Evolutionary conservation across 2,329 filamentous ascomycete species (phyloP), one percentile per base, ranked within the genome.

Genomic region (Cadophora sp.): DNA sequence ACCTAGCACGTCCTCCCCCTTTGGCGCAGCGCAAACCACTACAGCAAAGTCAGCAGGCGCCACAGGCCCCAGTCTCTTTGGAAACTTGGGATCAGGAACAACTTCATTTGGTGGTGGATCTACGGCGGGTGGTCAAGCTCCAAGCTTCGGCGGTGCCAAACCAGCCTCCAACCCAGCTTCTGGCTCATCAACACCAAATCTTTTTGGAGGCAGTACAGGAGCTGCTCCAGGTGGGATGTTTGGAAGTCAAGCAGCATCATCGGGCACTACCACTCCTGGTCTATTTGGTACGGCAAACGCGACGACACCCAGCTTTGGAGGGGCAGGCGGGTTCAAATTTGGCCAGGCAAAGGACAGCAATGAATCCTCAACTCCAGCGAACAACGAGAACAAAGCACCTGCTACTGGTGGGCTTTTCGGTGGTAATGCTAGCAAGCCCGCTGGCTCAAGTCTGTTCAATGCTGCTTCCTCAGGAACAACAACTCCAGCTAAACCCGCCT

Each of bases 121-220:
- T 29, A 55, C 46, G 14, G 59, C 48, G 14, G 67, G 62, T 19
- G 9, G 40, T 37, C 62, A 50, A 53, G 2, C 61, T 27, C 56
- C 66, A 12, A 26, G 66, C 6, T 69, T 69, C 63, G 69, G 67
- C n/a, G 66, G 46, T 50, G 56, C 40, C 63, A 65, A 53, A 26
- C 53, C 68, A 37, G 56, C 58, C 19, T 68, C 71, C 8, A 71
- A 62, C 27, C 62, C 71, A 53, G 65, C 51, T 29, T 73, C 73
- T 43, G 73, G 70, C 43, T 40, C 73, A 37, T 58, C 71, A 63
- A 70, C 72, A 14, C 68, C 71, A 29, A 59, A 67, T 26, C 40
- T 74, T 26, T 75, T 76, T 64, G 73, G 76, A 40, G 71, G 75
- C 22, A 71, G 70, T 53, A 73, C 77, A 37, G 76, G 73, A 61